phyloP scores from a whole-genome alignment of 2,329 filamentous ascomycete species.

The Myriosclerotinia duriaeana region DNA sequence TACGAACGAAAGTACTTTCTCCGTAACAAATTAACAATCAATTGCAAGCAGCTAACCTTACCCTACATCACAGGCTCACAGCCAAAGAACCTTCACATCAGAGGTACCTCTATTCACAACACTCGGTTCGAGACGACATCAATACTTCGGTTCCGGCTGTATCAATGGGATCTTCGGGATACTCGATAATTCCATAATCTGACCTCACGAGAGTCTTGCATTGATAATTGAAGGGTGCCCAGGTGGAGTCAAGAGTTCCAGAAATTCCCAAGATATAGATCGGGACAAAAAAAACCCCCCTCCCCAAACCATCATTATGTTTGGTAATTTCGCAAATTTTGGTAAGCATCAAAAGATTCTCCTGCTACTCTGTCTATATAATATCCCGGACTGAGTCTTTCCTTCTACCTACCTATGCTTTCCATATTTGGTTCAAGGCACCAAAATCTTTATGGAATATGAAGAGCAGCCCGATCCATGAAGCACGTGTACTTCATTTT shows the following conservation, averaged over 20 bases:
- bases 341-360: conserved; percentile 22
- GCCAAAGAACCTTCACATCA: neutral
- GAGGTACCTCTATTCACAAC: neutral
- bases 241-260: too few species aligned
- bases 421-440: conserved; percentile 1
- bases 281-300: conserved; percentile 24
- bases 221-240: neutral
- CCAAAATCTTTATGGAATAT: neutral
- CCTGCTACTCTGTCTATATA: neutral
- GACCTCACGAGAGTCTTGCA: too few species aligned
- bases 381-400: neutral
- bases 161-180: neutral
- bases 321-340: conserved; percentile 20
- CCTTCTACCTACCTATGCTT: neutral
- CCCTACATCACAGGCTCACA: too few species aligned
- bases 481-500: neutral
- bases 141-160: too few species aligned
- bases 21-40: neutral
- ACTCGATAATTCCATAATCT: neutral
- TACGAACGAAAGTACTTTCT: too few species aligned
- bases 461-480: neutral
- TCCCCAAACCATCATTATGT: conserved; percentile 24
- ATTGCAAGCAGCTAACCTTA: too few species aligned
- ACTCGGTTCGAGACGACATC: neutral
- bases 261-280: neutral